Evolutionary conservation across 495 filamentous ascomycete genomes (phyloP).

Genomic region (Cercophora scortea): DNA sequence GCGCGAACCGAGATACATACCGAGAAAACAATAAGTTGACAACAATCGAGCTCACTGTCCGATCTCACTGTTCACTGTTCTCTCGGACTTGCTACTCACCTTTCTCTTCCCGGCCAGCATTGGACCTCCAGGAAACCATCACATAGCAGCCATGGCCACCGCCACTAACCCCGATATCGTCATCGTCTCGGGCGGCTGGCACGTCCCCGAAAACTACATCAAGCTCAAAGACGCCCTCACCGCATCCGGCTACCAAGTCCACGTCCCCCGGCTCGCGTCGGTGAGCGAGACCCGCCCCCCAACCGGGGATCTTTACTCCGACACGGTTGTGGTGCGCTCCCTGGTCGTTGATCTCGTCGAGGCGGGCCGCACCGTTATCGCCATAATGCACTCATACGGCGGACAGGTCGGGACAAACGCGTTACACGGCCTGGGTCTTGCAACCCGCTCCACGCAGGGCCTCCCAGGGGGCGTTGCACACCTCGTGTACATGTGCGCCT

Average conservation of each 20-base stretch:
- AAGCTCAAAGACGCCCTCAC: slow-evolving; percentile 22
- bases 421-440: slow-evolving; percentile 13
- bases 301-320: background rate
- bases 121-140: too few relatives aligned
- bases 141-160: too few relatives aligned
- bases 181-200: slow-evolving; percentile 24
- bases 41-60: too few relatives aligned
- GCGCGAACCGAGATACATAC: too few relatives aligned
- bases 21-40: too few relatives aligned
- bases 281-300: background rate
- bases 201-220: slow-evolving; percentile 18
- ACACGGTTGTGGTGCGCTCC: background rate
- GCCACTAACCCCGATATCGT: slow-evolving; percentile 2
- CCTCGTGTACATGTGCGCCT: background rate
- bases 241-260: background rate
- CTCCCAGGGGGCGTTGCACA: background rate
- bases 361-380: slow-evolving; percentile 6
- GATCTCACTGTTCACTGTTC: too few relatives aligned
- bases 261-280: background rate
- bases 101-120: too few relatives aligned
- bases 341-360: background rate
- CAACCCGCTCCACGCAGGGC: background rate
- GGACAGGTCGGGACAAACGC: slow-evolving; percentile 26
- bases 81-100: too few relatives aligned
- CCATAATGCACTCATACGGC: slow-evolving; percentile 30